Evolutionary conservation across 2,329 filamentous ascomycete species (phyloP).

Genomic region (Diaporthe caulivora): DNA sequence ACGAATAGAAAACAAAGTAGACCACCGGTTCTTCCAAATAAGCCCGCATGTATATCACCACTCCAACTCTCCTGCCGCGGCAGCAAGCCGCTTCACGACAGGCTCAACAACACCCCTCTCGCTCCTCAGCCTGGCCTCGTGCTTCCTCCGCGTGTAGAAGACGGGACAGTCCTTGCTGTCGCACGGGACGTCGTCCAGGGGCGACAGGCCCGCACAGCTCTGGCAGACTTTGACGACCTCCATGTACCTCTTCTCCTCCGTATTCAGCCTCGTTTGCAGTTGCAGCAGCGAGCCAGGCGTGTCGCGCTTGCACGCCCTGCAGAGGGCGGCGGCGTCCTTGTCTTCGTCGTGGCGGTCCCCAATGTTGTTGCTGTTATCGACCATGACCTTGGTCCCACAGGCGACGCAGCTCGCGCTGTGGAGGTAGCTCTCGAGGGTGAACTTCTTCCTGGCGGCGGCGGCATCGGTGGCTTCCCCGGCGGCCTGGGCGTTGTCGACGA

Average conservation of each 20-base stretch:
- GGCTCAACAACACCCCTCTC: conserved; percentile 54
- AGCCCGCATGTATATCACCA: conserved; percentile 46
- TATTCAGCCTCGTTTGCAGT: conserved; percentile 72
- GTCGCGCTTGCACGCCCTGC: conserved; percentile 66
- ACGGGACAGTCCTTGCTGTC: conserved; percentile 94
- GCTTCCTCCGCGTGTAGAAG: conserved; percentile 83
- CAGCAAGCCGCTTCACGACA: conserved; percentile 50
- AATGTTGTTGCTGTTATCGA: conserved; percentile 42
- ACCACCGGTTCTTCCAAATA: conserved; percentile 37
- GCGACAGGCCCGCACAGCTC: conserved; percentile 80
- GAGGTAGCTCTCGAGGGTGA: conserved; percentile 96
- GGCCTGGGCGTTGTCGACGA: conserved; percentile 54
- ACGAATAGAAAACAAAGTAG: background rate
- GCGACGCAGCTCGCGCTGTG: conserved; percentile 82
- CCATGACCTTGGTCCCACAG: conserved; percentile 71
- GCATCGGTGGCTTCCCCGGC: conserved; percentile 35
- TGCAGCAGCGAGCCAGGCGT: conserved; percentile 72
- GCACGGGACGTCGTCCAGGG: conserved; percentile 83
- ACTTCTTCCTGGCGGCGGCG: conserved; percentile 59
- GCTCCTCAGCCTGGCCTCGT: conserved; percentile 60
- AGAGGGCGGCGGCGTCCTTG: conserved; percentile 63
- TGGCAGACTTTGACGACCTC: conserved; percentile 81
- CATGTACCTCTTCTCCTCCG: conserved; percentile 72
- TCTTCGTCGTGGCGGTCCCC: conserved; percentile 14
- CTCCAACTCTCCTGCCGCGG: conserved; percentile 47